Percentiles rank a stretch among this genome's conserved stretches.
phyloP scores from a whole-genome alignment of 495 filamentous ascomycete species.

The Penicillium chermesinum region DNA sequence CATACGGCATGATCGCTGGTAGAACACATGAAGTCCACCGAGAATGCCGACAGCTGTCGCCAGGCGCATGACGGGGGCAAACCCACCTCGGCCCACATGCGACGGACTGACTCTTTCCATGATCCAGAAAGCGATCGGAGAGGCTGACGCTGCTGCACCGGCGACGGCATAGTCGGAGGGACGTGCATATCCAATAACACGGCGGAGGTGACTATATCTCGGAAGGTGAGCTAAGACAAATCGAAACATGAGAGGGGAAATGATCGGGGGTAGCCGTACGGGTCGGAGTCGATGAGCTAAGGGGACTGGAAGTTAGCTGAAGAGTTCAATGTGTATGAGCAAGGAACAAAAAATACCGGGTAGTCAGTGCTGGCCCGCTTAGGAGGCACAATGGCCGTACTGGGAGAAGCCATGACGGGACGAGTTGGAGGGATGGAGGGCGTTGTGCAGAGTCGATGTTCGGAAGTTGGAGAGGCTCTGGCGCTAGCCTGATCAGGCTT shows the following conservation, averaged over 20 bases:
- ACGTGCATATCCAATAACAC: slow-evolving; percentile 82
- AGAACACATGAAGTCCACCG: slow-evolving; percentile 75
- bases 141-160: slow-evolving; percentile 55
- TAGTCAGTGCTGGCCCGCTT: slow-evolving; percentile 71
- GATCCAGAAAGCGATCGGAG: slow-evolving; percentile 65
- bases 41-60: slow-evolving; percentile 61
- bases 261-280: slow-evolving; percentile 55
- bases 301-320: slow-evolving; percentile 22
- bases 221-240: slow-evolving; percentile 20
- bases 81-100: slow-evolving; percentile 70
- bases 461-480: slow-evolving; percentile 23
- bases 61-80: slow-evolving; percentile 77
- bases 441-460: slow-evolving; percentile 23
- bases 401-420: slow-evolving; percentile 53
- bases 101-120: slow-evolving; percentile 84
- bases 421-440: slow-evolving; percentile 11
- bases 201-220: slow-evolving; percentile 77
- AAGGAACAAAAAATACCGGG: slow-evolving; percentile 54
- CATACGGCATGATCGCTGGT: slow-evolving; percentile 65
- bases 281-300: slow-evolving; percentile 97
- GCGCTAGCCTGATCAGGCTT: slow-evolving; percentile 21
- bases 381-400: slow-evolving; percentile 62
- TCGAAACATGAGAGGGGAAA: slow-evolving; percentile 1
- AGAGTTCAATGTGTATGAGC: neutral
- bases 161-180: slow-evolving; percentile 73